These are phyloP conservation scores for Hysterium pulicare DNA, from an alignment of 2,329 filamentous ascomycete species.

Conservation along the genomic window DNA sequence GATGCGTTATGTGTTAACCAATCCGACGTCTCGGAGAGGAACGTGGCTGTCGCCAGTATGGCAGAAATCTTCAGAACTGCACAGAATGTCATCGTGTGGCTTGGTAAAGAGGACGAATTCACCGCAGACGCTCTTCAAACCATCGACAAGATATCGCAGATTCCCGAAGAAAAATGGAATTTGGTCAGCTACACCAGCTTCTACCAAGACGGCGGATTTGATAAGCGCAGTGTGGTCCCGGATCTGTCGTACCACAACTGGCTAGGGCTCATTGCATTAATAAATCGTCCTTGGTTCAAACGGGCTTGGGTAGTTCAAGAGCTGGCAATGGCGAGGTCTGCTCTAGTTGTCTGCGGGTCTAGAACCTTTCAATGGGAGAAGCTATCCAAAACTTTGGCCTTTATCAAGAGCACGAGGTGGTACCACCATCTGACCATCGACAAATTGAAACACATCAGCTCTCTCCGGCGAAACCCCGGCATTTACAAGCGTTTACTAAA, in stretches of 20 bases:
- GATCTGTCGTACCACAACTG: conserved; percentile 20
- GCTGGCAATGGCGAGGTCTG: conserved; percentile 21
- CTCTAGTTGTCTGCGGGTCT: conserved; percentile 18
- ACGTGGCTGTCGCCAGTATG: conserved; percentile 27
- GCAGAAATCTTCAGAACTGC: conserved; percentile 24
- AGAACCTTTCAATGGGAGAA: conserved; percentile 18
- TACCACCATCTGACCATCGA: conserved; percentile 25
- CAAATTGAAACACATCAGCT: conserved; percentile 19
- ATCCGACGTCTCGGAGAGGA: conserved; percentile 20
- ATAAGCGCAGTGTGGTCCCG: conserved; percentile 3
- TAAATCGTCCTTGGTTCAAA: conserved; percentile 27
- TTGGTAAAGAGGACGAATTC: conserved; percentile 26
- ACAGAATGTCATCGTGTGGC: conserved; percentile 26
- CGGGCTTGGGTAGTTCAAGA: conserved; percentile 30
- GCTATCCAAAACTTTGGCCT: conserved; percentile 20
- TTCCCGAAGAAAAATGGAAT: conserved; percentile 18
- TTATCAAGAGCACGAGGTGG: conserved; percentile 21
- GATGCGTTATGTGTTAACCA: conserved; percentile 31
- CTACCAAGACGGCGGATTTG: conserved; percentile 12
- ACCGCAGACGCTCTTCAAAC: conserved; percentile 19
- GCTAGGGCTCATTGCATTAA: conserved; percentile 25
- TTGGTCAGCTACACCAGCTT: conserved; percentile 21
- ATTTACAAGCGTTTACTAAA: conserved; percentile 19
- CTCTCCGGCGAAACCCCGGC: conserved; percentile 15
- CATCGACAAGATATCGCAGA: conserved; percentile 15